These are phyloP conservation scores for Phytophthora pseudosyringae DNA, from an alignment of 352 stramenopile species.

Conservation along the genomic window DNA sequence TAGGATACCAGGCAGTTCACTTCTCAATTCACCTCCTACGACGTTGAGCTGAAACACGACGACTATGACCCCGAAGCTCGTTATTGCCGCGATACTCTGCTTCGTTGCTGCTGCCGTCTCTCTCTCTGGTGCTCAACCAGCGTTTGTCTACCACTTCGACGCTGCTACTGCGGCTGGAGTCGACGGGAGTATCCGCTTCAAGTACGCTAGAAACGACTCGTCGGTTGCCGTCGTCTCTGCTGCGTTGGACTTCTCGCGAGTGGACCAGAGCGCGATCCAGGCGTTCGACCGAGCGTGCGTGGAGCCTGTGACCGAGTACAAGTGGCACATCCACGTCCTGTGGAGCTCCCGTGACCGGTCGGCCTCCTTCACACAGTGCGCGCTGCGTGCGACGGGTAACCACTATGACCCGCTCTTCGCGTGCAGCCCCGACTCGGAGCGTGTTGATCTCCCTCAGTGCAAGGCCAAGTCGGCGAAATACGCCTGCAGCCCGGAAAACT, in stretches of 20 bases:
- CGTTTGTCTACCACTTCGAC: conserved; percentile 37
- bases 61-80: conserved; percentile 11
- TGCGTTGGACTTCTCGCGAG: conserved; percentile 44
- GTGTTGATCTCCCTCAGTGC: conserved; percentile 36
- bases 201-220: conserved; percentile 26
- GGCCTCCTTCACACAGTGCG: conserved; percentile 44
- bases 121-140: conserved; percentile 1
- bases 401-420: conserved; percentile 63
- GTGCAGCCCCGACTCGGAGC: conserved; percentile 55
- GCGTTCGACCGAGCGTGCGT: conserved; percentile 34
- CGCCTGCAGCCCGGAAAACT: conserved; percentile 43
- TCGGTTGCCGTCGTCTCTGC: conserved; percentile 34
- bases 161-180: conserved; percentile 26
- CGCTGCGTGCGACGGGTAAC: conserved; percentile 42
- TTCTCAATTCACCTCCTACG: conserved; percentile 8
- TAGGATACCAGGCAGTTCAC: not conserved
- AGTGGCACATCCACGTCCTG: conserved; percentile 58
- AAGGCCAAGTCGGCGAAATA: conserved; percentile 37
- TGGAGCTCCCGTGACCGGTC: conserved; percentile 32
- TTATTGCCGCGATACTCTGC: conserved; percentile 1
- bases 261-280: conserved; percentile 32
- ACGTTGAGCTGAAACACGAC: not conserved
- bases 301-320: conserved; percentile 36
- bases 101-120: not conserved
- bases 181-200: conserved; percentile 29